A percentile compares a stretch with the other conserved stretches of the same genome.
Evolutionary conservation across 2,329 filamentous ascomycete genomes (phyloP).

Genomic region (Tolypocladium paradoxum): DNA sequence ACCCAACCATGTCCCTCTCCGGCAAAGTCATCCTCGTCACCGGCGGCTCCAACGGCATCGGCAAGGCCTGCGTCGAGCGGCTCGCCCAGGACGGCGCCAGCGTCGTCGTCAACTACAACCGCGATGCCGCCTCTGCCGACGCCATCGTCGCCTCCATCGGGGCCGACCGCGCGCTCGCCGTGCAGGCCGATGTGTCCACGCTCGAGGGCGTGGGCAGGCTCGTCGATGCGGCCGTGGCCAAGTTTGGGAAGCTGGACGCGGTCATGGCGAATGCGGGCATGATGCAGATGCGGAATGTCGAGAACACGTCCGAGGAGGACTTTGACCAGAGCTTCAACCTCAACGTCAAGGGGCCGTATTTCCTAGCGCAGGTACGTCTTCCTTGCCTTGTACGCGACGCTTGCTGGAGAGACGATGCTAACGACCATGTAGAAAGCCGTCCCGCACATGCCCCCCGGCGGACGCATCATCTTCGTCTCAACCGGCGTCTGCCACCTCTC

Average conservation of each 20-base stretch:
- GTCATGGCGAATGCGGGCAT: constrained; percentile 45
- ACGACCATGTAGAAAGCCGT: constrained; percentile 31
- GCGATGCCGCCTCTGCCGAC: constrained; percentile 33
- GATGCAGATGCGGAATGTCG: constrained; percentile 37
- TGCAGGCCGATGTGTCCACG: constrained; percentile 44
- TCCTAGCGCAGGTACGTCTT: constrained; percentile 34
- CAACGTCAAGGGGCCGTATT: constrained; percentile 48
- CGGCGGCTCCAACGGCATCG: constrained; percentile 48
- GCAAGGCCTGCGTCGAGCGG: constrained; percentile 43
- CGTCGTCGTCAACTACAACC: constrained; percentile 47
- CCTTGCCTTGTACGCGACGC: not conserved
- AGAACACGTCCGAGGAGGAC: constrained; percentile 35
- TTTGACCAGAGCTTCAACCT: constrained; percentile 38
- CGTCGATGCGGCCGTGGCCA: constrained; percentile 34
- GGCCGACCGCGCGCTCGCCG: constrained; percentile 33
- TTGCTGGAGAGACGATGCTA: not conserved
- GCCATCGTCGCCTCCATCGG: constrained; percentile 37
- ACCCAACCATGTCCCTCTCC: constrained; percentile 17
- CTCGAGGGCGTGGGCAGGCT: constrained; percentile 35
- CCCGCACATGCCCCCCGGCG: constrained; percentile 37
- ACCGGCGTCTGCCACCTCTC: constrained; percentile 26
- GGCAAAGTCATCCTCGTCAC: constrained; percentile 39
- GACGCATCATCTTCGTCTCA: constrained; percentile 41
- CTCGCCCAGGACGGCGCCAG: constrained; percentile 44
- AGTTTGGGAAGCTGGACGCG: constrained; percentile 47